These are phyloP conservation scores for Scortechinia acanthostroma DNA, from an alignment of 2,329 filamentous ascomycete genomes.

Conservation along the genomic window DNA sequence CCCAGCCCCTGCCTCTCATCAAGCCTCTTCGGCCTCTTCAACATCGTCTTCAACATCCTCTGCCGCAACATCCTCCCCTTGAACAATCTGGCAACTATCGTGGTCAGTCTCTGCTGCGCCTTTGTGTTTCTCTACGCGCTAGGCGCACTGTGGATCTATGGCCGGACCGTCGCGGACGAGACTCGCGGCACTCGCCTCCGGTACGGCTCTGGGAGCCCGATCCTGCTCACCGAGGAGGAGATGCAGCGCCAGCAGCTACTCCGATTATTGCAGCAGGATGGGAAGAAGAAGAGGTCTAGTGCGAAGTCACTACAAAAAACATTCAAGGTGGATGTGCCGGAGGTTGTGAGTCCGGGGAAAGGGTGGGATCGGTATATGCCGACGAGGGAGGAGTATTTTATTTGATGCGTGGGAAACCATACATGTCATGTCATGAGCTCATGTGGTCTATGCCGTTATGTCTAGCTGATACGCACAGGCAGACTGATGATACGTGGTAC, in stretches of 20 bases:
- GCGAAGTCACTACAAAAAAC: background rate
- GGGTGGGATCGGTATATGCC: background rate
- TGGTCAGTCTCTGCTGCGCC: background rate
- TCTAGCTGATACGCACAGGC: too few species aligned
- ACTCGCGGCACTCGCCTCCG: too few species aligned
- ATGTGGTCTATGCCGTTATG: too few species aligned
- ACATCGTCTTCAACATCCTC: constrained; percentile 1
- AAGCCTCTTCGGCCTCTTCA: background rate
- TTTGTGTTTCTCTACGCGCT: background rate
- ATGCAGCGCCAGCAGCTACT: background rate
- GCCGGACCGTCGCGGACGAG: background rate
- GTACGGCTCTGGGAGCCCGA: too few species aligned
- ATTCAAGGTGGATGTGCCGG: background rate
- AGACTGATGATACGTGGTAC: too few species aligned
- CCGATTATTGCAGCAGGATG: background rate
- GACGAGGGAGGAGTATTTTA: background rate
- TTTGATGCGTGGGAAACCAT: too few species aligned
- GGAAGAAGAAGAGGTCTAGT: background rate
- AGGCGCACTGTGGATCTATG: background rate
- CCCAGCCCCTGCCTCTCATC: background rate
- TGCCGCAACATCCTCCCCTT: background rate
- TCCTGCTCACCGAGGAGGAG: background rate
- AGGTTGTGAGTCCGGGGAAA: background rate
- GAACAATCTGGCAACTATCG: background rate
- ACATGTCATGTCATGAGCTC: too few species aligned